Evolutionary conservation across 208 protist species (phyloP), one percentile per base, ranked within the genome.

Genomic region (Crithidia fasciculata): DNA sequence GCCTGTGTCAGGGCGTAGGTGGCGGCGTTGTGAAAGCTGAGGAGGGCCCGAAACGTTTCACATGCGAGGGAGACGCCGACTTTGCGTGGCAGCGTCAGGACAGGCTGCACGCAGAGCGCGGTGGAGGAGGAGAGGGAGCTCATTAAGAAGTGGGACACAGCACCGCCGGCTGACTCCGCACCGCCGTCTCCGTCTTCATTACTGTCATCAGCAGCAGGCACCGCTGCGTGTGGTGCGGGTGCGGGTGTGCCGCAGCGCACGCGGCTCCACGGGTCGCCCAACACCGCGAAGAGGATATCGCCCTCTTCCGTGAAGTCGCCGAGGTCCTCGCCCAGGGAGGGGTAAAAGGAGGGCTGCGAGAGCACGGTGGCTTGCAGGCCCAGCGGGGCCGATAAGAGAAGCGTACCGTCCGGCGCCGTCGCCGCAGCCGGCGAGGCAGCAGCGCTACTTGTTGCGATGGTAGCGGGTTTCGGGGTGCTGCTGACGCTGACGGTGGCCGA

Each of bases 1-100:
- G 85, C 45, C 41, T 76, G 56, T 9, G 54, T 52, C 10, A 95
- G 70, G 1, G 76, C 62, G 73, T 95, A 95, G 28, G 69, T 65
- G 16, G 89, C 89, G 28, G 79, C 69, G 78, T 95, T 95, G 72
- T 84, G 72, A 54, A 95, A 88, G 69, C 70, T 83, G 50, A 95
- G 58, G 64, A 95, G 81, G 2, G 90, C 90, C 19, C 78, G 72
- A 66, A 95, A 95, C 4, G 55, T 50, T 59, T 95, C 85, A 8
- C 80, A 64, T 18, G 82, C 78, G 63, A 88, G 77, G 56, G 89
- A 83, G 39, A 76, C 80, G 28, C 84, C 83, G 47, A 95, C 59
- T 39, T 75, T 79, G 52, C 70, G 56, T 0, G 90, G 90, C 45
- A 95, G 45, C 43, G 81, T 78, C 18, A 95, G 80, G 40, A 79